Percentiles rank a stretch among this genome's conserved stretches.
Conservation (phyloP, 441 rosid species). For the Croton setiger region DNA sequence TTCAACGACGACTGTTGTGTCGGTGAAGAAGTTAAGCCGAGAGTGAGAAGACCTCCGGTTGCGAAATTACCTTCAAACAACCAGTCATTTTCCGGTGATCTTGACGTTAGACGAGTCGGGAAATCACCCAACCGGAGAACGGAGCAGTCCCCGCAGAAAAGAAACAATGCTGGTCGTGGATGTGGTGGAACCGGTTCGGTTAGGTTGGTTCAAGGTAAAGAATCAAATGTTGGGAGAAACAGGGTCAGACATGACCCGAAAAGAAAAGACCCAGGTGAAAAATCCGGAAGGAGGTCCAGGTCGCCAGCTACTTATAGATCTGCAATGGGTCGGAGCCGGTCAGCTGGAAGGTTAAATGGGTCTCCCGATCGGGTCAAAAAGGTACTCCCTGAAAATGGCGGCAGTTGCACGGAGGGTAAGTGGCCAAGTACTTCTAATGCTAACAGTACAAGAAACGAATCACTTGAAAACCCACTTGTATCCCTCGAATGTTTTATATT, state of each 20-base stretch:
- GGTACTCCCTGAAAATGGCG: constrained; percentile 28
- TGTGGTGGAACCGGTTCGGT: constrained; percentile 24
- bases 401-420: constrained; percentile 22
- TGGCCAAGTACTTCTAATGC: constrained; percentile 16
- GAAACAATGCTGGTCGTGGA: constrained; percentile 23
- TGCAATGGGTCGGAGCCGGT: constrained; percentile 45
- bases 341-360: constrained; percentile 36
- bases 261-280: constrained; percentile 49
- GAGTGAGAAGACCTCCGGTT: constrained; percentile 42
- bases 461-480: constrained; percentile 74
- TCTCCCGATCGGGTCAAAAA: constrained; percentile 59
- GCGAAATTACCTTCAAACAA: constrained; percentile 31
- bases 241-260: constrained; percentile 34
- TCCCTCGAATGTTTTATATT: constrained; percentile 90
- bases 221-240: constrained; percentile 18
- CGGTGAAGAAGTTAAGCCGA: constrained; percentile 30
- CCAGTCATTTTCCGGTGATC: constrained; percentile 12
- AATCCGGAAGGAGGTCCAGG: constrained; percentile 70
- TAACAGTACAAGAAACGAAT: constrained; percentile 37
- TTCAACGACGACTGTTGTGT: constrained; percentile 16
- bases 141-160: constrained; percentile 49
- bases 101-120: constrained; percentile 29
- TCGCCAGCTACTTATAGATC: constrained; percentile 67
- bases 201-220: constrained; percentile 39
- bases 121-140: constrained; percentile 46